Percentiles rank a stretch among this genome's conserved stretches.
phyloP scores from a whole-genome alignment of 768 basidiomycete species.

The Mycena indigotica region DNA sequence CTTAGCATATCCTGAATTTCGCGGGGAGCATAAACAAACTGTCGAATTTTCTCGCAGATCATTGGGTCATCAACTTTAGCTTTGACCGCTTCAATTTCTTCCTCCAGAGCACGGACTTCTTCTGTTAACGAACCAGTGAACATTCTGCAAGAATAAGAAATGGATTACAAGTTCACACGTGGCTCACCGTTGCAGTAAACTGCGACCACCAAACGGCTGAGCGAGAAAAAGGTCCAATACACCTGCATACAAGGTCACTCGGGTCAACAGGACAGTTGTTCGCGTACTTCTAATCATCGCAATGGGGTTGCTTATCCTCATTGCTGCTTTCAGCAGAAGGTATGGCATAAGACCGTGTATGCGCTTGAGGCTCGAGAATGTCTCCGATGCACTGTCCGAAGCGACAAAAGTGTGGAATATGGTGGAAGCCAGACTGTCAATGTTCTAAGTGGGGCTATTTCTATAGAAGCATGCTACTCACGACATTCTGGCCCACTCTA shows the following conservation, averaged over 20 bases:
- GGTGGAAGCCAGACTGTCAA: slow-evolving; percentile 83
- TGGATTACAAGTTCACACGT: neutral
- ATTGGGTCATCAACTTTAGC: slow-evolving; percentile 87
- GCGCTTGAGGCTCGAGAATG: slow-evolving; percentile 84
- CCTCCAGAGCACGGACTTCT: slow-evolving; percentile 82
- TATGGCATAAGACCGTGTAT: slow-evolving; percentile 98
- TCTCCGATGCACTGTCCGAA: slow-evolving; percentile 88
- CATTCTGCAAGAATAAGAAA: slow-evolving; percentile 59
- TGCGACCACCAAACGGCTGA: slow-evolving; percentile 92
- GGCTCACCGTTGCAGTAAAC: slow-evolving; percentile 81
- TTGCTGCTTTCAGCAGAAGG: slow-evolving; percentile 88
- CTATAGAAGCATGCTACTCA: slow-evolving; percentile 55
- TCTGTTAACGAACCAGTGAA: slow-evolving; percentile 91
- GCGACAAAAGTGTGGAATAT: slow-evolving; percentile 96
- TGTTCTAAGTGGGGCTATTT: neutral
- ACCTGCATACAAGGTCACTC: slow-evolving; percentile 36
- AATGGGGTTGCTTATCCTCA: slow-evolving; percentile 94
- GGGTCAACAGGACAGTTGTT: neutral
- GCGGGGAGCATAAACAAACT: slow-evolving; percentile 83
- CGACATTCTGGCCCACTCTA: slow-evolving; percentile 98
- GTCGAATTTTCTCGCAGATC: slow-evolving; percentile 84
- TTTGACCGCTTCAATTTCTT: slow-evolving; percentile 85
- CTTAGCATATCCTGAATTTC: slow-evolving; percentile 87
- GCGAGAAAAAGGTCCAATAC: slow-evolving; percentile 95
- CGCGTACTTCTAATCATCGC: slow-evolving; percentile 86